phyloP scores from a whole-genome alignment of 179 eudicot species.

The Nepenthes alata region DNA sequence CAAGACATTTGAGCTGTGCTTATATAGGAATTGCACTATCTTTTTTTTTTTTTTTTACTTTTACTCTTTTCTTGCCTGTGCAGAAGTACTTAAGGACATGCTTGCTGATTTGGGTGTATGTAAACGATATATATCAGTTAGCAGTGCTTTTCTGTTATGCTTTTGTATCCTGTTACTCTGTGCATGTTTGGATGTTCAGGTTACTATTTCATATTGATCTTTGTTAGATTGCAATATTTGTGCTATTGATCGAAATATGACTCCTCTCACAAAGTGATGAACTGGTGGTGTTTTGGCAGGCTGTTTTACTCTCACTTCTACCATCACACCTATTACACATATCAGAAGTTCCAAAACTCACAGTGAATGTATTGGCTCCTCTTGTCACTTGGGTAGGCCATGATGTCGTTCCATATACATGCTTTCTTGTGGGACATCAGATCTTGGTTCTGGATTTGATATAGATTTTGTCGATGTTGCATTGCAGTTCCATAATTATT shows the following conservation, averaged over 20 bases:
- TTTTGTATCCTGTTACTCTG: no score
- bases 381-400: slow-evolving; percentile 64
- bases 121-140: no score
- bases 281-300: slow-evolving; percentile 40
- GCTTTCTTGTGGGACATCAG: not conserved
- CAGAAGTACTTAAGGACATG: no score
- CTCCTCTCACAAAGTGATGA: not conserved
- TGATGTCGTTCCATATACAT: not conserved
- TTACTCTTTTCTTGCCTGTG: no score
- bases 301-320: slow-evolving; percentile 68
- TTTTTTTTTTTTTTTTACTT: no score
- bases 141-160: no score
- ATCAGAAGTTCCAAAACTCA: slow-evolving; percentile 39
- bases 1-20: no score
- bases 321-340: slow-evolving; percentile 51
- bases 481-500: slow-evolving; percentile 57
- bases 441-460: not conserved
- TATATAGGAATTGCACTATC: no score
- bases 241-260: not conserved
- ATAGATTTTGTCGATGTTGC: slow-evolving; percentile 3
- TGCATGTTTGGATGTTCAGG: no score
- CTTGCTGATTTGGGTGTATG: no score
- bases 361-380: slow-evolving; percentile 46
- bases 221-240: not conserved
- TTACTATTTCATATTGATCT: no score